phyloP scores from a whole-genome alignment of 2,329 filamentous ascomycete species.

The Didymellaceae sp. region DNA sequence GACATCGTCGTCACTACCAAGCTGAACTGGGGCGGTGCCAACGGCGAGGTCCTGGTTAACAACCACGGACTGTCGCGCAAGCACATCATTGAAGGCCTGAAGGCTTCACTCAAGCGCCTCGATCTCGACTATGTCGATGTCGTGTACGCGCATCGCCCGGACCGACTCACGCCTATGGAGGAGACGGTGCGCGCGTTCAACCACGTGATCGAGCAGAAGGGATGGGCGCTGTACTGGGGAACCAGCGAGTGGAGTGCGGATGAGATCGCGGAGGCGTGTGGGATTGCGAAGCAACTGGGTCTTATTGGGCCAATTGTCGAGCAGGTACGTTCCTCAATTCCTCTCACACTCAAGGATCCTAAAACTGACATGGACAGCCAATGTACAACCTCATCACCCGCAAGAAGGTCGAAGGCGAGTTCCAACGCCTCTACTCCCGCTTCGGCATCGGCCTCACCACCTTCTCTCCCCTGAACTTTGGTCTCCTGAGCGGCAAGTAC shows the following conservation, averaged over 20 bases:
- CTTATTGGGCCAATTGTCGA: constrained; percentile 61
- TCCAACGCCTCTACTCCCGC: constrained; percentile 60
- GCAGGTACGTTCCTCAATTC: too few species aligned
- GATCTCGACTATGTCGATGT: constrained; percentile 70
- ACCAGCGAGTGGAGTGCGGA: constrained; percentile 65
- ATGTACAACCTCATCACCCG: constrained; percentile 66
- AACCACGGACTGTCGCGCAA: constrained; percentile 73
- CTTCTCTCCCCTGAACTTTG: constrained; percentile 63
- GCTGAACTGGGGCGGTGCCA: constrained; percentile 65
- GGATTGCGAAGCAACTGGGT: constrained; percentile 66
- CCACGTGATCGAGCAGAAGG: constrained; percentile 68
- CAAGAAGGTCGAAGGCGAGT: constrained; percentile 65
- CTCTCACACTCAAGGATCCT: too few species aligned
- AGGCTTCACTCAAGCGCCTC: constrained; percentile 65
- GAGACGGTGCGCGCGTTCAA: constrained; percentile 76
- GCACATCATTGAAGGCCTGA: constrained; percentile 72
- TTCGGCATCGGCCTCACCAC: constrained; percentile 63
- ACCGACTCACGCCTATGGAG: constrained; percentile 72
- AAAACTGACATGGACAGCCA: too few species aligned
- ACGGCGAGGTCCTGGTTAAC: constrained; percentile 62
- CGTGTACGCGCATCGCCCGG: constrained; percentile 73
- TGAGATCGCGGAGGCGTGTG: constrained; percentile 66
- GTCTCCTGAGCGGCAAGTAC: constrained; percentile 67
- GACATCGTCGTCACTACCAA: constrained; percentile 61
- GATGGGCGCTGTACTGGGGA: constrained; percentile 72